phyloP scores from a whole-genome alignment of 495 filamentous ascomycete species.

The Ramalina peruviana region DNA sequence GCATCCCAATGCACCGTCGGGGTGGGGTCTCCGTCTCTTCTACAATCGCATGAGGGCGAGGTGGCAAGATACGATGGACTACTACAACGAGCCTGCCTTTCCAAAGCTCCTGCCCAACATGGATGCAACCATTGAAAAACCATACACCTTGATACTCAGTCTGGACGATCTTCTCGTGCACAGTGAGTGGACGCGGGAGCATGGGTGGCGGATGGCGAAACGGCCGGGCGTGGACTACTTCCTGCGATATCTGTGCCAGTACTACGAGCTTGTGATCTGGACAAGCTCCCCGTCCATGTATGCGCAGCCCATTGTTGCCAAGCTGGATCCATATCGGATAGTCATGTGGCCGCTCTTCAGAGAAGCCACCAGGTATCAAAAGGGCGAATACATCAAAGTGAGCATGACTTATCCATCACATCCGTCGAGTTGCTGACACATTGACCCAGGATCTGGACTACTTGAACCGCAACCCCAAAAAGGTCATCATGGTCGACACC shows the following conservation, averaged over 20 bases:
- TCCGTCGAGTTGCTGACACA: neutral
- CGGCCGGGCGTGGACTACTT: constrained; percentile 95
- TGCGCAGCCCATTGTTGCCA: constrained; percentile 76
- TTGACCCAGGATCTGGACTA: constrained; percentile 70
- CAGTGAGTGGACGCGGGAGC: constrained; percentile 82
- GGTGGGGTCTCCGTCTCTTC: constrained; percentile 60
- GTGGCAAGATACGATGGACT: constrained; percentile 55
- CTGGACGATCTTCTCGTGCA: constrained; percentile 90
- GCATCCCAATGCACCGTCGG: constrained; percentile 57
- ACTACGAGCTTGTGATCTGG: constrained; percentile 95
- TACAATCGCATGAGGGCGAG: constrained; percentile 67
- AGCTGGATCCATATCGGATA: constrained; percentile 91
- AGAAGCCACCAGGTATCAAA: constrained; percentile 87
- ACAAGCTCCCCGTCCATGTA: constrained; percentile 69
- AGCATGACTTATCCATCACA: constrained; percentile 1
- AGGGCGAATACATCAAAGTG: constrained; percentile 95
- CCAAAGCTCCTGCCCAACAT: constrained; percentile 83
- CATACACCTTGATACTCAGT: constrained; percentile 87
- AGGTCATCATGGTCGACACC: constrained; percentile 87
- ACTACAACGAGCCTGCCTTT: constrained; percentile 95
- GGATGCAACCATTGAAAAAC: constrained; percentile 63
- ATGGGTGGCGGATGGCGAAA: constrained; percentile 93
- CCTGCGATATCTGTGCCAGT: constrained; percentile 85
- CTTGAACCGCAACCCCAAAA: constrained; percentile 87
- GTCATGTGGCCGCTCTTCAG: constrained; percentile 91